A percentile compares a stretch with the other conserved stretches of the same genome.
phyloP scores from a whole-genome alignment of 352 stramenopile genomes.

The Phytopythium kandeliae region DNA sequence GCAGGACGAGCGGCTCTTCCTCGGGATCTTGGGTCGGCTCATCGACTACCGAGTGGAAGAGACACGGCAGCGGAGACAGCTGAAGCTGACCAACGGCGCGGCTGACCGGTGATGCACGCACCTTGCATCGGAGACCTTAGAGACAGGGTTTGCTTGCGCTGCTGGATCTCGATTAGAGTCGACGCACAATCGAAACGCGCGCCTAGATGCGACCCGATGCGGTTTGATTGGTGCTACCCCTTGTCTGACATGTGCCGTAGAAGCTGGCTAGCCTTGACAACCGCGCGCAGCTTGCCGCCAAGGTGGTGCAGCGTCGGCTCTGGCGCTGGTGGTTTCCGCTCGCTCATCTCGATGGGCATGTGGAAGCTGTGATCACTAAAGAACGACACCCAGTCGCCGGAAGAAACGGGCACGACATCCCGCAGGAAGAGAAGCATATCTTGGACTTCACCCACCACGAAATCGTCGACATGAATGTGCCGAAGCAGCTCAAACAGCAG shows the following conservation, averaged over 20 bases:
- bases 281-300: conserved; percentile 19
- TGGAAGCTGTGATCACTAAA: conserved; percentile 29
- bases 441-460: conserved; percentile 35
- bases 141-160: neutral
- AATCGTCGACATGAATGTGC: conserved; percentile 40
- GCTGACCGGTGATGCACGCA: neutral
- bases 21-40: conserved; percentile 51
- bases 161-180: neutral
- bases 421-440: conserved; percentile 46
- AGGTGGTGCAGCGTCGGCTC: conserved; percentile 17
- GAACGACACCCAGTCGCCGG: conserved; percentile 39
- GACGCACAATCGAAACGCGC: conserved; percentile 3
- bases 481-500: conserved; percentile 43
- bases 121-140: conserved; percentile 5
- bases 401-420: conserved; percentile 20
- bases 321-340: neutral
- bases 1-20: conserved; percentile 72
- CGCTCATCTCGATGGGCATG: conserved; percentile 7
- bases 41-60: conserved; percentile 63
- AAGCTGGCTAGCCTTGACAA: conserved; percentile 27
- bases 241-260: conserved; percentile 15
- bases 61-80: conserved; percentile 16
- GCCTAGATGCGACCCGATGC: neutral
- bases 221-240: neutral
- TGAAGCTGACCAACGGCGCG: conserved; percentile 9